These are phyloP conservation scores for Xylaria sp. DNA, from an alignment of 2,329 filamentous ascomycete species.

Conservation along the genomic window DNA sequence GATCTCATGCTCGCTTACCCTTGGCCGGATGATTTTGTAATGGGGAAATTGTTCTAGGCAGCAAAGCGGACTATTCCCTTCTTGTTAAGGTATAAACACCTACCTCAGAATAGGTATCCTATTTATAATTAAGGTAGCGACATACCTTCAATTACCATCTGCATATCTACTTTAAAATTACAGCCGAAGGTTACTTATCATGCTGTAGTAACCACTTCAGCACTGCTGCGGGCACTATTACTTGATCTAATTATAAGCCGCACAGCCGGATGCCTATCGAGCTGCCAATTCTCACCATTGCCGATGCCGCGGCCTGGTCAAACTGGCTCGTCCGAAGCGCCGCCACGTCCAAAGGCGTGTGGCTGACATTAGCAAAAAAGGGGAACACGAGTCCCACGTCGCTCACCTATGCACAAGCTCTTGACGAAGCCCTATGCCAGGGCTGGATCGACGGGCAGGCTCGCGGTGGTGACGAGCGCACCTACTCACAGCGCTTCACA, in stretches of 20 bases:
- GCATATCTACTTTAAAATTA: neutral
- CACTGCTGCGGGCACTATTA: neutral
- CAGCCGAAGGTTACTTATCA: neutral
- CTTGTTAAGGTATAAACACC: neutral
- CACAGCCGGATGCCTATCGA: slow-evolving; percentile 39
- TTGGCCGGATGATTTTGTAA: neutral
- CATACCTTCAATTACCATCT: too few species aligned
- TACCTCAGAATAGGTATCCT: neutral
- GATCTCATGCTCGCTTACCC: neutral
- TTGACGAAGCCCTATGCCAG: slow-evolving; percentile 68
- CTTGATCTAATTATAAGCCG: neutral
- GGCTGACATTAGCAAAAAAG: slow-evolving; percentile 48
- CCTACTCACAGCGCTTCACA: slow-evolving; percentile 68
- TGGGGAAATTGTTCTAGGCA: slow-evolving; percentile 5
- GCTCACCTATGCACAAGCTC: slow-evolving; percentile 56
- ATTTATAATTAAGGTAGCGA: neutral
- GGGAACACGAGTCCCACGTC: slow-evolving; percentile 42
- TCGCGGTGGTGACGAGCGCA: slow-evolving; percentile 55
- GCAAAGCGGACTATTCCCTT: slow-evolving; percentile 12
- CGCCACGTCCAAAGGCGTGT: slow-evolving; percentile 43
- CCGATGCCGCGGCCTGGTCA: slow-evolving; percentile 43
- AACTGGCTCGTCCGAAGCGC: slow-evolving; percentile 44
- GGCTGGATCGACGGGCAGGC: slow-evolving; percentile 73
- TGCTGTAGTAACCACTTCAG: neutral
- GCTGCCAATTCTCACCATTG: slow-evolving; percentile 42